Base-by-base conservation (phyloP, 2,329 filamentous ascomycete species). In the Penicillium verrucosum region DNA sequence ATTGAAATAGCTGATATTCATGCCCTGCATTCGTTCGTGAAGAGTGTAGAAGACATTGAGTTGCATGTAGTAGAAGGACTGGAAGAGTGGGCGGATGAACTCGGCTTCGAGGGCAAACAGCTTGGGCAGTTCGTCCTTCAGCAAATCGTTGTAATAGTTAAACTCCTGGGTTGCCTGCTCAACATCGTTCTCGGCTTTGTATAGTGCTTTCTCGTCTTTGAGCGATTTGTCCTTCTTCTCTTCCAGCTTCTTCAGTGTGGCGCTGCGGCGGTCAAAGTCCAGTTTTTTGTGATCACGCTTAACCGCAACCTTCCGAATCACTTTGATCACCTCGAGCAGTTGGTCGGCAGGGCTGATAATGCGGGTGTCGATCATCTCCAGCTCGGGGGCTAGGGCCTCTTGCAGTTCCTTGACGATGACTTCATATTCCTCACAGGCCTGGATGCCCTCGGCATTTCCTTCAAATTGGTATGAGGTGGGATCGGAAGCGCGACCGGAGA, bases 1-100 rank as follows among this genome's bases (percentile, higher is more conserved):
- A 74, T 99, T 90, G 75, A 99, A 99, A 78, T 99, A 99, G 60
- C 92, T 92, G 71, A 99, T 99, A 70, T 97, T 92, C 73, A 95
- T 92, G 64, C 84, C 86, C 78, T 99, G 94, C 94, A 99, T 99
- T 77, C 88, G 91, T 77, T 97, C 93, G 74, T 99, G 94, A 52
- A 99, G 82, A 1, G 94, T 99, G 77, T 99, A 99, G 75, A 97
- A 99, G 63, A 99, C 90, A 75, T 99, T 99, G 63, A 99, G 85
- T 76, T 99, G 94, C 94, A 99, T 99, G 81, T 97, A 99, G 78
- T 99, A 99, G 79, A 99, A 99, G 10, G 90, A 96, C 74, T 97
- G 94, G 82, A 99, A 99, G 8, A 99, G 85, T 3, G 94, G 94
- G 65, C 90, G 88, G 74, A 99, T 99, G 74, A 99, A 97, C 74